Base-by-base conservation (phyloP, 768 basidiomycete genomes). In the Cystofilobasidium bisporidii region DNA sequence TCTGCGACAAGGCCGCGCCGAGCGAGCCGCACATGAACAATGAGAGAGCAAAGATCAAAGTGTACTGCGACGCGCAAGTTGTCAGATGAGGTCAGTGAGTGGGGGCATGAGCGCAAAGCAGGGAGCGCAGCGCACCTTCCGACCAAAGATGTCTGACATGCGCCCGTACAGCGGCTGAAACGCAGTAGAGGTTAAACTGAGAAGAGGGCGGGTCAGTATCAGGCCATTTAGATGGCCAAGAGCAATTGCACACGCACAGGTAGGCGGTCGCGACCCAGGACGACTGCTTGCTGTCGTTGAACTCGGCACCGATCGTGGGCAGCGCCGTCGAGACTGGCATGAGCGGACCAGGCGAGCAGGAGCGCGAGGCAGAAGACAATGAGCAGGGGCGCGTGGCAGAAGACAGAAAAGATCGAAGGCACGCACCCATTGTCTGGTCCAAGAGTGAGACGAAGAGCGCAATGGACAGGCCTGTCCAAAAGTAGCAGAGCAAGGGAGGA, bases 261-360 rank as follows among this genome's bases (percentile, higher is more conserved):
- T 87, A 88, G 0, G 83, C 82, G 0, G 86, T 86, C 0, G 86
- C 87, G 2, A 88, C 86, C 87, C 86, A 88, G 8, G 84, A 85
- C 30, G 80, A 78, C 30, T 85, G 80, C 4, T 83, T 80, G 4
- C 85, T 83, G 0, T 86, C 84, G 62, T 84, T 79, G 76, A 88
- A 88, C 3, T 82, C 81, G 26, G 81, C 72, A 5, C 86, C 84
- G 57, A 89, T 83, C 0, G 84, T 86, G 0, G 87, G 86, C n/a
- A 89, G 77, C 1, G 86, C 84, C 0, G 87, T 88, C 0, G 86
- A 85, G 12, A 87, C 83, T 67, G 50, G n/a, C n/a, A n/a, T 0
- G 41, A 24, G 28, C 8, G n/a, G 11, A 38, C 45, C 18, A 32
- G 36, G 33, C 10, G n/a, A 5, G 24, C 22, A 15, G 32, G 24